Evolutionary conservation across 148 eudicot species (phyloP).

Genomic region (Chenopodium suecicum): DNA sequence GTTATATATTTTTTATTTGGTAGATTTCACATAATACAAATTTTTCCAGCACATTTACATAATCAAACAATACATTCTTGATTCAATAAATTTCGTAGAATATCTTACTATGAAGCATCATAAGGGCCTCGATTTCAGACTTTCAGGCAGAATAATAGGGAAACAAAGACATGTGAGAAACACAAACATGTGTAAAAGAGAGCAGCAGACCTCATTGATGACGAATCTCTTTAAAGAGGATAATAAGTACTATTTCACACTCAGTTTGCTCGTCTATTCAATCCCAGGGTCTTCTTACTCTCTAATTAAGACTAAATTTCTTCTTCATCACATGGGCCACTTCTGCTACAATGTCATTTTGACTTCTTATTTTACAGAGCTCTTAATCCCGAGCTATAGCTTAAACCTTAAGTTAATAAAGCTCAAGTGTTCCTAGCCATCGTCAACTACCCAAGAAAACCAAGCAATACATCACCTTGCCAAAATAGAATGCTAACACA

Average conservation of each 20-base stretch:
- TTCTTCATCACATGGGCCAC: conserved; percentile 42
- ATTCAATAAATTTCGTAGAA: background rate
- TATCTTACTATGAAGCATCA: background rate
- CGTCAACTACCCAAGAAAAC: too few relatives aligned
- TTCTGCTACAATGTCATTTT: conserved; percentile 23
- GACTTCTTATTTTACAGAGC: conserved; percentile 22
- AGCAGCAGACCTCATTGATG: conserved; percentile 9
- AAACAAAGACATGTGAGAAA: background rate
- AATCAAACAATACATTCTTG: background rate
- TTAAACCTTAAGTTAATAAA: too few relatives aligned
- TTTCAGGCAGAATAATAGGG: background rate
- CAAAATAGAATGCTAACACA: too few relatives aligned
- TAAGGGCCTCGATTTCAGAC: background rate
- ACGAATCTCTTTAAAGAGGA: too few relatives aligned
- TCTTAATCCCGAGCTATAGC: conserved; percentile 13
- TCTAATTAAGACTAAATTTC: conserved; percentile 60
- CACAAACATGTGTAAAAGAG: background rate
- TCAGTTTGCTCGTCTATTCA: conserved; percentile 24
- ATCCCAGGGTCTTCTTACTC: conserved; percentile 45
- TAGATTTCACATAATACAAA: too few relatives aligned
- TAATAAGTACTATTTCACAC: background rate
- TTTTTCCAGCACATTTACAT: background rate
- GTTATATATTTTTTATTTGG: too few relatives aligned
- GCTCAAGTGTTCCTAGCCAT: too few relatives aligned
- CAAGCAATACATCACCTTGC: too few relatives aligned